phyloP scores from a whole-genome alignment of 331 rosid species.

The Dryas integrifolia region DNA sequence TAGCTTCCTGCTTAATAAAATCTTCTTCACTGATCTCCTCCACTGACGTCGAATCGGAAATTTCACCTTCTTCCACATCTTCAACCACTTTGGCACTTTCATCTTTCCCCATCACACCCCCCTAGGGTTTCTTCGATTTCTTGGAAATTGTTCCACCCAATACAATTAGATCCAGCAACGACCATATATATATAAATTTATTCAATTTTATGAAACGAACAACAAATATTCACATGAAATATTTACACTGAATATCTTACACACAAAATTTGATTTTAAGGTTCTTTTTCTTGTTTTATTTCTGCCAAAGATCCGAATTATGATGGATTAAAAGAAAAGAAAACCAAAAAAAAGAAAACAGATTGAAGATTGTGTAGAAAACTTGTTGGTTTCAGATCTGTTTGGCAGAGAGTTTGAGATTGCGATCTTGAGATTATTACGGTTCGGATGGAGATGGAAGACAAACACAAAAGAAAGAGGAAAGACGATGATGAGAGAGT shows the following conservation, averaged over 20 bases:
- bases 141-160: slow-evolving; percentile 28
- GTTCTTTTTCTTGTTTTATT: slow-evolving; percentile 11
- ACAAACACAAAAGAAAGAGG: neutral
- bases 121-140: slow-evolving; percentile 33
- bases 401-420: neutral
- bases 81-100: slow-evolving; percentile 38
- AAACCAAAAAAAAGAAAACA: neutral
- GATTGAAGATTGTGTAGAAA: neutral
- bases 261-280: slow-evolving; percentile 12
- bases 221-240: neutral
- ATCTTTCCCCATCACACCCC: slow-evolving; percentile 50
- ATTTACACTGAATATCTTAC: slow-evolving; percentile 2
- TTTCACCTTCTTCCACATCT: slow-evolving; percentile 96
- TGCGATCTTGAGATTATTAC: neutral
- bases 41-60: slow-evolving; percentile 83
- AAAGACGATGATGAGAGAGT: neutral
- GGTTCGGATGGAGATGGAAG: neutral
- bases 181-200: slow-evolving; percentile 45
- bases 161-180: slow-evolving; percentile 42
- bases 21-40: slow-evolving; percentile 87
- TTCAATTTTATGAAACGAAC: slow-evolving; percentile 9
- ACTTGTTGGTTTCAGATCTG: slow-evolving; percentile 27
- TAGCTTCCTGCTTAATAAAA: slow-evolving; percentile 62
- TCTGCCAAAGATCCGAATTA: slow-evolving; percentile 25
- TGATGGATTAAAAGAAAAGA: neutral